Evolutionary conservation across 2,329 filamentous ascomycete genomes (phyloP), one percentile per base, ranked within the genome.

Genomic region (Daldinia eschscholtzii): DNA sequence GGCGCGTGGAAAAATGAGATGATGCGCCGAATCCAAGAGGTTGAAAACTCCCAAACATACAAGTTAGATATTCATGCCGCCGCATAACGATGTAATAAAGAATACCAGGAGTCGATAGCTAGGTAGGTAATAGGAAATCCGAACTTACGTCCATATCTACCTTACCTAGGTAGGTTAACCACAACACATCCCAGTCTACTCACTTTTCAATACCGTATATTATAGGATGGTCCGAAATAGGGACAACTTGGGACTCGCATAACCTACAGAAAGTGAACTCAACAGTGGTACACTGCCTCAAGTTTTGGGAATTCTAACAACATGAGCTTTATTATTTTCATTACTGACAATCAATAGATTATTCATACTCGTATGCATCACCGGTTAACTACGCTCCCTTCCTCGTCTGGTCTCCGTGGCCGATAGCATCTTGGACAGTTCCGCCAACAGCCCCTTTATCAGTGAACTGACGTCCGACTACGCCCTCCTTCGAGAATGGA

Each of bases 1-100:
- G 81, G 78, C 50, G 78, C 77, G 18, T 96, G 92, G 93, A 90
- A 90, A 78, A 82, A 84, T 4, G 80, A 78, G 1, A 85, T 93
- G 28, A 73, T 92, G 76, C 81, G 79, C 65, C 84, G 84, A 71
- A 87, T 93, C 65, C 79, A 82, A 26, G 78, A 83, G 65, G 78
- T 86, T 50, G 83, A 87, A 71, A 76, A 60, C 52, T 70, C 59
- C 28, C 68, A 66, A 26, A 63, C 63, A 20, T 56, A 50, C 1
- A 66, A 53, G 48, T 72, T 70, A 52, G 73, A 74, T 52, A 61
- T 73, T 2, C 73, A 75, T 56, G 50, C 67, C 30, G 23, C 44
- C 6, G 59, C 66, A 33, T 71, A 46, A 52, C 7, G 28, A 20
- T 13, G 10, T 6, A 12, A 20, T 2, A 1, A 20, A 13, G 9